Evolutionary conservation across 345 rosid species (phyloP).

Genomic region (Draba incana): DNA sequence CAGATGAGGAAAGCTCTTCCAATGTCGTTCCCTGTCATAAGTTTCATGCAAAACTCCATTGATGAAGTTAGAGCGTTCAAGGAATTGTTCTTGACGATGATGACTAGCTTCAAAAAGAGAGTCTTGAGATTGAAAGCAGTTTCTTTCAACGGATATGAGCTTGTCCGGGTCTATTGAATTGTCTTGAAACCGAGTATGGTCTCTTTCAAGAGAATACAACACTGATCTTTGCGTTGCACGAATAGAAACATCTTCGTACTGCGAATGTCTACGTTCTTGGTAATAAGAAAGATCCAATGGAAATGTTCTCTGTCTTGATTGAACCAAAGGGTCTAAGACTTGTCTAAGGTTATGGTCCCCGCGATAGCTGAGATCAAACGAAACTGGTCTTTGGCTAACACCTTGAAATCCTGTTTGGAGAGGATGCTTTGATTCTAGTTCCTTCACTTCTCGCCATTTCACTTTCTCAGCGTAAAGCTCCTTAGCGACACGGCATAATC

Average conservation of each 20-base stretch:
- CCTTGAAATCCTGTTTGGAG: neutral
- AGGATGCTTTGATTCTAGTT: slow-evolving; percentile 21
- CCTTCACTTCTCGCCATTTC: slow-evolving; percentile 11
- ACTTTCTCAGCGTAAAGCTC: slow-evolving; percentile 35
- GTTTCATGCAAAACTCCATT: neutral
- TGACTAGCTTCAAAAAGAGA: neutral
- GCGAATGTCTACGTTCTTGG: slow-evolving; percentile 6
- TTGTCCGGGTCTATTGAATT: neutral
- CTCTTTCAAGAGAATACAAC: slow-evolving; percentile 4
- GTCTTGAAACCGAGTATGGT: slow-evolving; percentile 6
- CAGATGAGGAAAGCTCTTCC: slow-evolving; percentile 16
- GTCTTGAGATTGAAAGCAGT: neutral
- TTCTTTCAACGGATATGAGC: slow-evolving; percentile 14
- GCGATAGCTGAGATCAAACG: slow-evolving; percentile 5
- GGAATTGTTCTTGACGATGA: slow-evolving; percentile 1
- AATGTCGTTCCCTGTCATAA: neutral
- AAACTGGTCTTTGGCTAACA: slow-evolving; percentile 11
- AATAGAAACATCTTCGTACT: slow-evolving; percentile 8
- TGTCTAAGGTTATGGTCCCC: slow-evolving; percentile 3
- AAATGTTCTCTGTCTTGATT: slow-evolving; percentile 26
- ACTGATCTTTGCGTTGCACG: slow-evolving; percentile 7
- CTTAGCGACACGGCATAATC: slow-evolving; percentile 29
- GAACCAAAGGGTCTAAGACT: slow-evolving; percentile 16
- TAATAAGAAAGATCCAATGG: neutral
- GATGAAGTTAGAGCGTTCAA: slow-evolving; percentile 5